Evolutionary conservation across 306 rosid species (phyloP), one percentile per base, ranked within the genome.

Genomic region (Fragaria iinumae): DNA sequence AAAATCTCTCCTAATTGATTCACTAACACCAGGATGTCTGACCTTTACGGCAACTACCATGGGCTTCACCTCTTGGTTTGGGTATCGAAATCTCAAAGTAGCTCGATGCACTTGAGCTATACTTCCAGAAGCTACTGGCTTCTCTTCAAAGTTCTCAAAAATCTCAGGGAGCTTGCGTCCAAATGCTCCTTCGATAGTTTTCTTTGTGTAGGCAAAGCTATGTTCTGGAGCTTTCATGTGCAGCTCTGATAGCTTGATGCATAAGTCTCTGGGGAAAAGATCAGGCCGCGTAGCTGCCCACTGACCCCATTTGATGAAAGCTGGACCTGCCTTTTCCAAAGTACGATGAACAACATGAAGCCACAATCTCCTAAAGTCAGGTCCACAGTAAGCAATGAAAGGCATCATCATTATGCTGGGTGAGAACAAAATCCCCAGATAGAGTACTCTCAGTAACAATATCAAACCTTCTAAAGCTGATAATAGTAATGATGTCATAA

Each of bases 231-330:
- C 99, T 84, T 92, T 92, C 64, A 84, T 84, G 79, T 95, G 99
- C 87, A 95, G 97, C 80, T 90, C 95, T 14, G 97, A 34, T 80
- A 95, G 96, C 83, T 92, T 77, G 64, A 70, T 80, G 81, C 99
- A 95, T 59, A 95, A 87, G 84, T 95, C 99, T 80, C 95, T 86
- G 41, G 99, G 97, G 82, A 95, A 95, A 65, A 95, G 97, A 89
- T 95, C 99, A 70, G 99, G 99, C 60, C 99, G 81, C 44, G 99
- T 92, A 73, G 99, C 99, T 68, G 99, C 99, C 99, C 99, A 95
- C 78, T 95, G 99, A 78, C 99, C 99, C 99, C 99, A 95, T 86
- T 95, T 95, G 79, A 95, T 95, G 82, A 95, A 95, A 25, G 99
- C 99, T 11, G 99, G 99, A 55, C 99, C 99, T 72, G 97, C 96